Evolutionary conservation across 2,329 filamentous ascomycete species (phyloP).

Genomic region (Neurospora crassa): DNA sequence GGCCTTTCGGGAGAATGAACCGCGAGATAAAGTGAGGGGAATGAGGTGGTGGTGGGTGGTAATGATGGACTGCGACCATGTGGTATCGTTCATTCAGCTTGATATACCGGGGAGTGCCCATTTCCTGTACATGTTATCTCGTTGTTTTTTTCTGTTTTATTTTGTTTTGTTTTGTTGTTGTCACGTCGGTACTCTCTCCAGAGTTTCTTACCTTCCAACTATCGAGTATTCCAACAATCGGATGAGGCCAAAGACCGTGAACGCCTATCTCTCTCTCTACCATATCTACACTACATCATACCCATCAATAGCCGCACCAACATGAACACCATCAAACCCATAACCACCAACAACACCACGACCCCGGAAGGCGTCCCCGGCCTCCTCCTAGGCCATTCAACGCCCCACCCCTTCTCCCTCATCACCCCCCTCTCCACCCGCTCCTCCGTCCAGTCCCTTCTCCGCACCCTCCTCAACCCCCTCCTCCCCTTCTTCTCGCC

Average conservation of each 20-base stretch:
- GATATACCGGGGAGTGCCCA: not conserved
- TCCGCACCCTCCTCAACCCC: slow-evolving; percentile 57
- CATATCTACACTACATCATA: not conserved
- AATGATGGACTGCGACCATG: not conserved
- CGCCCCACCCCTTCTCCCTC: slow-evolving; percentile 45
- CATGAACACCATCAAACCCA: not conserved
- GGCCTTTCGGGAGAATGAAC: not conserved
- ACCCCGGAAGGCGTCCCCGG: slow-evolving; percentile 10
- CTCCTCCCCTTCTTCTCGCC: slow-evolving; percentile 64
- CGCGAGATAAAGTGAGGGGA: not conserved
- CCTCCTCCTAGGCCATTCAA: slow-evolving; percentile 41
- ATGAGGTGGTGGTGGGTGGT: not conserved
- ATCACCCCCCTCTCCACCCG: slow-evolving; percentile 38
- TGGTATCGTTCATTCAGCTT: not conserved
- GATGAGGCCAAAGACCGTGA: not conserved
- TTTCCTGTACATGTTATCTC: not conserved
- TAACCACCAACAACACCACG: not conserved
- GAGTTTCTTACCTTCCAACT: not conserved
- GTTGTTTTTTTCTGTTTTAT: not conserved
- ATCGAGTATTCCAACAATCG: not conserved
- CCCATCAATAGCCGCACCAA: not conserved
- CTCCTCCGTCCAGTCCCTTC: slow-evolving; percentile 49
- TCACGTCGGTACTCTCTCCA: not conserved
- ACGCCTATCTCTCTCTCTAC: not conserved
- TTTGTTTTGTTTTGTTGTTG: not conserved